phyloP scores from a whole-genome alignment of 2,329 filamentous ascomycete genomes.

The Chalaropsis thielavioides region DNA sequence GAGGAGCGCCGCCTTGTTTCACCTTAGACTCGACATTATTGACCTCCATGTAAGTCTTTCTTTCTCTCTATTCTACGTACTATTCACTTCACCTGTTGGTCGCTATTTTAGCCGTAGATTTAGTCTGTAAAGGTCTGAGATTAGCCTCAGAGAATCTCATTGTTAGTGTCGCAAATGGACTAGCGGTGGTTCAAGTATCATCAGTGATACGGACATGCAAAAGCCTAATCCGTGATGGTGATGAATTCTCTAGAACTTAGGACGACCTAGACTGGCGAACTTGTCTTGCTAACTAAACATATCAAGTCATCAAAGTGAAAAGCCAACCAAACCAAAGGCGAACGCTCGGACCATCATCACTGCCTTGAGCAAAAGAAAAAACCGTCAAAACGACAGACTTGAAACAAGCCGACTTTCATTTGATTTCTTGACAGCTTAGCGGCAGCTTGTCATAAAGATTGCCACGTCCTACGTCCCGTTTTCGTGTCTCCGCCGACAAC shows the following conservation, averaged over 20 bases:
- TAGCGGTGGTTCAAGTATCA: neutral
- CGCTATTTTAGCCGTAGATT: neutral
- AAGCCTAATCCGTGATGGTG: neutral
- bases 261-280: neutral
- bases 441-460: neutral
- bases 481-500: neutral
- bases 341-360: neutral
- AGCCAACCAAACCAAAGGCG: neutral
- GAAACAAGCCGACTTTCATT: neutral
- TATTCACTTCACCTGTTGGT: neutral
- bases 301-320: neutral
- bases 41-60: neutral
- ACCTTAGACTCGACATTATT: neutral
- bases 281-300: neutral
- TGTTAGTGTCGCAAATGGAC: neutral
- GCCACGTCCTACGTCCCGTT: neutral
- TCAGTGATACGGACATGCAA: neutral
- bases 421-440: slow-evolving; percentile 3
- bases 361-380: neutral
- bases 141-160: neutral
- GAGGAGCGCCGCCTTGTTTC: neutral
- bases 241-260: neutral
- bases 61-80: neutral
- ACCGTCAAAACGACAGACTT: neutral
- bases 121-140: neutral